These are phyloP conservation scores for Ammopiptanthus mongolicus DNA, from an alignment of 306 rosid genomes.

Conservation along the genomic window DNA sequence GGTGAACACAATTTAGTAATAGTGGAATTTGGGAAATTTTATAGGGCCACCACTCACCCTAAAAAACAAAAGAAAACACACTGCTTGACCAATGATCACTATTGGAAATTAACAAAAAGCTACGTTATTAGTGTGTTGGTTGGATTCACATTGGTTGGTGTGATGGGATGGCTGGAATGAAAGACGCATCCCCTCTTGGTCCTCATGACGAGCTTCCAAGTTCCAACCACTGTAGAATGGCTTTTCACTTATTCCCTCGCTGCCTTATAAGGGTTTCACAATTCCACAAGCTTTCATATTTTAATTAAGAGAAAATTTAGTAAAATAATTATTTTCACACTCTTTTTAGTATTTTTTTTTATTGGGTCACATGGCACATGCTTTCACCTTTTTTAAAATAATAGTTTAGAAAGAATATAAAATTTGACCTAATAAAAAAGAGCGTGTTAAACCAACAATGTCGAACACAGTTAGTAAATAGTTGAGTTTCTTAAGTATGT, in stretches of 20 bases:
- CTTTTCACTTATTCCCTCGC: neutral
- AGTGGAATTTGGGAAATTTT: neutral
- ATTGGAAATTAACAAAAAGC: neutral
- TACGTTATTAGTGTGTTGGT: neutral
- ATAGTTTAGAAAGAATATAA: no score
- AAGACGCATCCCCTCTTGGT: neutral
- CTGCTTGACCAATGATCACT: neutral
- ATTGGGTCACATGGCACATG: no score
- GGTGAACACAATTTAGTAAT: neutral
- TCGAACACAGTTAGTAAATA: no score
- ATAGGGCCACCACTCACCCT: neutral
- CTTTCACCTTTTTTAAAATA: no score
- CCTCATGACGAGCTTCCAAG: neutral
- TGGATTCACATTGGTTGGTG: neutral
- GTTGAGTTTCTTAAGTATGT: no score
- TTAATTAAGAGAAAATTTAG: neutral
- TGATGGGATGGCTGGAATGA: neutral
- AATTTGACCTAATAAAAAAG: no score
- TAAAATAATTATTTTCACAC: no score
- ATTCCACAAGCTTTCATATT: neutral
- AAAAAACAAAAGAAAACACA: no score
- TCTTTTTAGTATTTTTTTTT: no score
- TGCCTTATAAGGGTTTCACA: neutral
- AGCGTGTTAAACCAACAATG: no score
- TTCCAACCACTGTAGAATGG: neutral